Evolutionary conservation across 768 basidiomycete species (phyloP).

Genomic region (Tephrocybe sp.): DNA sequence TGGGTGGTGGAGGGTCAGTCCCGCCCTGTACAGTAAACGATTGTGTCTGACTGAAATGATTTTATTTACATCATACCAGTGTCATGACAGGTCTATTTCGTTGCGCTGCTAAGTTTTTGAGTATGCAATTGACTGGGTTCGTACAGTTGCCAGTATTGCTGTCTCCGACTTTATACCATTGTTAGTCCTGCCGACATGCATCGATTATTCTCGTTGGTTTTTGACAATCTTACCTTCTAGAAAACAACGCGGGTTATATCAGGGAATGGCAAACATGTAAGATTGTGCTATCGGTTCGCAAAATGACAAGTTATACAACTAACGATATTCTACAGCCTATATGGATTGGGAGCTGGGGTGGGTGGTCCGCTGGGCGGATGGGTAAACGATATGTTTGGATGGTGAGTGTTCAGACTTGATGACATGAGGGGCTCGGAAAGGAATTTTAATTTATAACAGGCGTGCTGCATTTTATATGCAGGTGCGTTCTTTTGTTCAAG

Average conservation of each 20-base stretch:
- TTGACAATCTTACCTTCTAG: conserved; percentile 34
- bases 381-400: conserved; percentile 83
- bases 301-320: neutral
- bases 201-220: conserved; percentile 3
- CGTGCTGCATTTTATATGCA: conserved; percentile 83
- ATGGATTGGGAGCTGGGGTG: conserved; percentile 77
- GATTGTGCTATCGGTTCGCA: conserved; percentile 20
- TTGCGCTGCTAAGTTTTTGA: conserved; percentile 14
- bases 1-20: conserved; percentile 88
- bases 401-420: conserved; percentile 46
- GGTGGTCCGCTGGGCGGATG: conserved; percentile 83
- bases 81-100: conserved; percentile 73
- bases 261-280: conserved; percentile 88
- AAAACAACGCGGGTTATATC: conserved; percentile 85
- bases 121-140: conserved; percentile 22
- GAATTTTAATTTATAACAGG: conserved; percentile 42
- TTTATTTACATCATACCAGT: conserved; percentile 36
- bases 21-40: conserved; percentile 12
- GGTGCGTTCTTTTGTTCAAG: conserved; percentile 37
- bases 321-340: conserved; percentile 49
- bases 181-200: conserved; percentile 40
- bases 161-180: conserved; percentile 88
- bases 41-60: conserved; percentile 24
- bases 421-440: conserved; percentile 2
- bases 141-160: conserved; percentile 74